These are phyloP conservation scores for Trametes coccinea DNA, from an alignment of 768 basidiomycete genomes.

Conservation along the genomic window DNA sequence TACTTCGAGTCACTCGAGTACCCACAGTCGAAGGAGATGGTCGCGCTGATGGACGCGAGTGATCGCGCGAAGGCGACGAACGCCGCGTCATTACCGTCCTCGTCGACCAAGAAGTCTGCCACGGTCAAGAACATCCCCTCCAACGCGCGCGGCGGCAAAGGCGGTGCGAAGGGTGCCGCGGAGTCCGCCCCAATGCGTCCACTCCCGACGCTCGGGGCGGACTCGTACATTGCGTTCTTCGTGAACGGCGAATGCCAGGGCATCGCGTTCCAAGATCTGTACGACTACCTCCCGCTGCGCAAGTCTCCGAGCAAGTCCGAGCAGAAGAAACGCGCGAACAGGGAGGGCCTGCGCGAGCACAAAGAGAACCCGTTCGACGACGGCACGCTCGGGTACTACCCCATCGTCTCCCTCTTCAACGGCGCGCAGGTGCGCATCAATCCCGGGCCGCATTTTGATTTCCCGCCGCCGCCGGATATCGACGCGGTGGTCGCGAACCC, in stretches of 20 bases:
- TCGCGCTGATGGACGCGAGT: constrained; percentile 71
- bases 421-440: constrained; percentile 83
- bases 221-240: constrained; percentile 85
- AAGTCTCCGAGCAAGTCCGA: constrained; percentile 63
- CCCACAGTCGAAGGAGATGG: constrained; percentile 88
- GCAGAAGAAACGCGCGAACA: constrained; percentile 61
- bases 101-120: constrained; percentile 61
- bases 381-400: constrained; percentile 93
- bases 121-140: constrained; percentile 71
- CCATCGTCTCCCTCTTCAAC: constrained; percentile 92
- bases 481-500: constrained; percentile 54
- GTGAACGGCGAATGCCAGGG: constrained; percentile 87
- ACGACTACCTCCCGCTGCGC: constrained; percentile 85
- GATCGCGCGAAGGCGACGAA: constrained; percentile 57
- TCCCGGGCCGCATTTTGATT: constrained; percentile 85
- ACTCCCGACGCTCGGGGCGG: constrained; percentile 61
- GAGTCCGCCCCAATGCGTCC: constrained; percentile 47
- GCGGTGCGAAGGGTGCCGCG: constrained; percentile 22
- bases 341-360: constrained; percentile 68
- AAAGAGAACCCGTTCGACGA: constrained; percentile 90
- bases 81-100: constrained; percentile 56
- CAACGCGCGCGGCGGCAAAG: constrained; percentile 44
- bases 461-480: constrained; percentile 76
- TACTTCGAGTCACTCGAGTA: constrained; percentile 96
- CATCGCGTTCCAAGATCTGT: constrained; percentile 82